These are phyloP conservation scores for Pyrenophora seminiperda DNA, from an alignment of 2,329 filamentous ascomycete species.

Conservation along the genomic window DNA sequence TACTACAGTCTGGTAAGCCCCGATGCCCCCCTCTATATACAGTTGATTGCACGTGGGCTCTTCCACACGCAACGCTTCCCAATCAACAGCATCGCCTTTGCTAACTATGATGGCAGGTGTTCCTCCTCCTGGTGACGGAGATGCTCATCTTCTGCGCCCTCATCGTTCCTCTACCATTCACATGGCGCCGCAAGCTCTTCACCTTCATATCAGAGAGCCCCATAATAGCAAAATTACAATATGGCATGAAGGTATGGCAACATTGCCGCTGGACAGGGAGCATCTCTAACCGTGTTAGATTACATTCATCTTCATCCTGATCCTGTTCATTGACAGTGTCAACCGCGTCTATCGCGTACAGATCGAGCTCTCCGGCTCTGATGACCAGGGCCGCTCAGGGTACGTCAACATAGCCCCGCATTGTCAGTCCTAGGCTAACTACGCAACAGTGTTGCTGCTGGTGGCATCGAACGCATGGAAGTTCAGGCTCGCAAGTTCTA, in stretches of 20 bases:
- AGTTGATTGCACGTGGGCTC: slow-evolving; percentile 13
- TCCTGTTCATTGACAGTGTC: slow-evolving; percentile 97
- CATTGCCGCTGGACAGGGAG: no score
- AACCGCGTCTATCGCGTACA: slow-evolving; percentile 96
- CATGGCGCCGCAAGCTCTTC: slow-evolving; percentile 82
- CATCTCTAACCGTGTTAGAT: slow-evolving; percentile 61
- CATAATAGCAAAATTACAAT: slow-evolving; percentile 87
- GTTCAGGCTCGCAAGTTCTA: slow-evolving; percentile 99
- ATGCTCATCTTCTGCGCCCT: slow-evolving; percentile 81
- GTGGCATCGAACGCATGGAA: slow-evolving; percentile 89
- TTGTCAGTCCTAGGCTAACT: slow-evolving; percentile 17
- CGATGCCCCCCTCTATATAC: neutral
- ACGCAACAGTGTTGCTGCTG: slow-evolving; percentile 66
- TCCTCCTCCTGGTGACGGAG: slow-evolving; percentile 80
- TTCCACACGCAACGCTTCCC: neutral
- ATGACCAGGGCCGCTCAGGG: slow-evolving; percentile 63
- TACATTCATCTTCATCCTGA: slow-evolving; percentile 97
- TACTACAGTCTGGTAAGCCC: slow-evolving; percentile 69
- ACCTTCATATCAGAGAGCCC: slow-evolving; percentile 94
- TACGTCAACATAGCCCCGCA: slow-evolving; percentile 46
- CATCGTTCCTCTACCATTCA: slow-evolving; percentile 87
- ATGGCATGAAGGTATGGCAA: slow-evolving; percentile 78
- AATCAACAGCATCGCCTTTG: slow-evolving; percentile 23
- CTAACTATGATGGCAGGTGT: slow-evolving; percentile 65
- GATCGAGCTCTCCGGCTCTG: slow-evolving; percentile 76